Evolutionary conservation across 805 yeast genomes (phyloP).

Genomic region (Middelhovenomyces tepae): DNA sequence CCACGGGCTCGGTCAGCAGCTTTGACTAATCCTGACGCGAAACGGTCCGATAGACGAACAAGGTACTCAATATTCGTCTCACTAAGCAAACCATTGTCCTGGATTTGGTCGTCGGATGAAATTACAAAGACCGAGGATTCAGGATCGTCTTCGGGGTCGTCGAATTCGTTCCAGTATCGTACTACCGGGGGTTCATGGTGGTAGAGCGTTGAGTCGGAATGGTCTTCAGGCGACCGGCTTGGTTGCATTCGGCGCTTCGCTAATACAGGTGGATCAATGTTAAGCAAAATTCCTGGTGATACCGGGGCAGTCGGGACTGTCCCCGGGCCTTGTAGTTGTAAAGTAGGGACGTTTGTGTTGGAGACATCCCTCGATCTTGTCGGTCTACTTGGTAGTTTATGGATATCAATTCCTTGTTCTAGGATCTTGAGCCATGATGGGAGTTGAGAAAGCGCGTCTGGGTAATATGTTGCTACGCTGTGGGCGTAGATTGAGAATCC

Average conservation of each 20-base stretch:
- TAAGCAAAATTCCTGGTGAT: slow-evolving; percentile 15
- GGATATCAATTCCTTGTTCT: slow-evolving; percentile 32
- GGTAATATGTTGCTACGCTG: slow-evolving; percentile 26
- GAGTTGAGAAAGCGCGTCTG: slow-evolving; percentile 24
- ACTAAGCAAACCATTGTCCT: slow-evolving; percentile 21
- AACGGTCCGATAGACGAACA: slow-evolving; percentile 22
- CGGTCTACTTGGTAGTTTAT: slow-evolving; percentile 33
- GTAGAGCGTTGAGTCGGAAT: slow-evolving; percentile 5
- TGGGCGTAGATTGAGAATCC: slow-evolving; percentile 31
- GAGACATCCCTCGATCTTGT: not conserved
- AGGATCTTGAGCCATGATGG: slow-evolving; percentile 36
- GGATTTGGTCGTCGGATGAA: slow-evolving; percentile 26
- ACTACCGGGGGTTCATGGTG: slow-evolving; percentile 16
- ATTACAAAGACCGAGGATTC: slow-evolving; percentile 31
- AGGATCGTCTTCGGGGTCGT: slow-evolving; percentile 45
- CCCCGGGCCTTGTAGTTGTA: not conserved
- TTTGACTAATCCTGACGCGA: slow-evolving; percentile 19
- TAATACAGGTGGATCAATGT: slow-evolving; percentile 8
- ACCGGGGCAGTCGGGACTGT: not conserved
- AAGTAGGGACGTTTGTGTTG: not conserved
- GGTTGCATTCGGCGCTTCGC: too few species aligned
- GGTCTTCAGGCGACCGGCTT: slow-evolving; percentile 1
- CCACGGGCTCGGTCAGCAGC: slow-evolving; percentile 11
- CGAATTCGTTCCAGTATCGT: slow-evolving; percentile 63
- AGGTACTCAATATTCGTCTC: slow-evolving; percentile 26